These are phyloP conservation scores for Blumeria hordei DNA, from an alignment of 2,329 filamentous ascomycete genomes.

Conservation along the genomic window DNA sequence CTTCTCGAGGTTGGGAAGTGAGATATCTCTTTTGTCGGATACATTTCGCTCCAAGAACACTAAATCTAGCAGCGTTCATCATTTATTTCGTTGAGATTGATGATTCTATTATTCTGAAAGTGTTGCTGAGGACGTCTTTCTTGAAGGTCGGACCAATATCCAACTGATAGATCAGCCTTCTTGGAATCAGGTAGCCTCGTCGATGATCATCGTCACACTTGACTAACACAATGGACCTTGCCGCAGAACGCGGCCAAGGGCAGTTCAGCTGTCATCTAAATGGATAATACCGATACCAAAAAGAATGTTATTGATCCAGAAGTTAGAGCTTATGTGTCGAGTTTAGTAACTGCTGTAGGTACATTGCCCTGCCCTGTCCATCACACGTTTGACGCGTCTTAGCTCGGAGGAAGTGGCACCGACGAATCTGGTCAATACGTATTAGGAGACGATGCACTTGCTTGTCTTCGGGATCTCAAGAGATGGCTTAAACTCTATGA, in stretches of 20 bases:
- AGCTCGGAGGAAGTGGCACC: constrained; percentile 67
- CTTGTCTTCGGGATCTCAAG: constrained; percentile 78
- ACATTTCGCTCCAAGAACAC: not conserved
- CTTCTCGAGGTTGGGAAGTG: constrained; percentile 46
- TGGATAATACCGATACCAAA: constrained; percentile 28
- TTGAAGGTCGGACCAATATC: too few relatives aligned
- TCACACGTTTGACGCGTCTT: constrained; percentile 8
- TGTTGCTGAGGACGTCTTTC: too few relatives aligned
- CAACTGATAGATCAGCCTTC: too few relatives aligned
- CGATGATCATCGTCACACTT: too few relatives aligned
- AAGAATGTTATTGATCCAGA: constrained; percentile 61
- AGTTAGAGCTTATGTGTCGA: constrained; percentile 80
- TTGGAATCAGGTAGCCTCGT: too few relatives aligned
- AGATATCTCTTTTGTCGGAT: constrained; percentile 22
- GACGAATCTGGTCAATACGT: constrained; percentile 66
- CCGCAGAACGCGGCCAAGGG: too few relatives aligned
- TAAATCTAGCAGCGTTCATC: not conserved
- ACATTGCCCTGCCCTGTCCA: not conserved
- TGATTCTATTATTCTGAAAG: not conserved
- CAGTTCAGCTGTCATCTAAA: constrained; percentile 10
- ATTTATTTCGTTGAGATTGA: not conserved
- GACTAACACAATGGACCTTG: too few relatives aligned
- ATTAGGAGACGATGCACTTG: constrained; percentile 77
- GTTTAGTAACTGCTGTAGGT: constrained; percentile 58
- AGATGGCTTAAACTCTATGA: constrained; percentile 91